These are phyloP conservation scores for Symbiodinium pilosum DNA, from an alignment of 73 alveolate species.

Conservation along the genomic window DNA sequence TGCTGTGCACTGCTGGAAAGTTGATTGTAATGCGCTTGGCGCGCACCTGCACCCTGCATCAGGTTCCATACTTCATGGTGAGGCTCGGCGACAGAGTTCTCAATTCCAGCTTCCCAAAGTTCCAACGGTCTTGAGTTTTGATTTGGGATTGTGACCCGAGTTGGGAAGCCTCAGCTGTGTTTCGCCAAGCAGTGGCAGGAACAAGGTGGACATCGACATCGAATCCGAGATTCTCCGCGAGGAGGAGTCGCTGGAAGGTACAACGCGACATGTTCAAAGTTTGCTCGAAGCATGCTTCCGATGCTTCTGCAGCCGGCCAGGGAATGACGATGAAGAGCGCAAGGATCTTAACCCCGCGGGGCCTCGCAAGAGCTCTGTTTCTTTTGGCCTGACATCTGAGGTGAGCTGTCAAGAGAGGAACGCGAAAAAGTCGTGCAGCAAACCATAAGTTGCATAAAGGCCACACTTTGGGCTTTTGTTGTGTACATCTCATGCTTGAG, in stretches of 20 bases:
- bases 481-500: no score
- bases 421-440: not conserved
- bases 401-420: constrained; percentile 13
- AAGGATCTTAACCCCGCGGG: not conserved
- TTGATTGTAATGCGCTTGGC: not conserved
- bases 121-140: no score
- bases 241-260: constrained; percentile 10
- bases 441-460: constrained; percentile 68
- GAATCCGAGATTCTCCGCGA: constrained; percentile 29
- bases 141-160: no score
- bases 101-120: not conserved
- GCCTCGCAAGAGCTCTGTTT: not conserved
- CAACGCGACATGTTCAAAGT: no score
- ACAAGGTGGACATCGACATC: constrained; percentile 66
- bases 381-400: not conserved
- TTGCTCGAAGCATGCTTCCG: no score
- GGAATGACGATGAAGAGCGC: not conserved
- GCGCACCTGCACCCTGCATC: not conserved
- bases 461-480: not conserved
- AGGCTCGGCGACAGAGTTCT: not conserved
- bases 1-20: not conserved
- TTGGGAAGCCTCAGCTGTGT: no score
- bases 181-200: no score
- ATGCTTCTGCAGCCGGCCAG: not conserved
- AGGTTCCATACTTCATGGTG: constrained; percentile 7